phyloP scores from a whole-genome alignment of 116 monocot genomes.

The Trichopus zeylanicus region DNA sequence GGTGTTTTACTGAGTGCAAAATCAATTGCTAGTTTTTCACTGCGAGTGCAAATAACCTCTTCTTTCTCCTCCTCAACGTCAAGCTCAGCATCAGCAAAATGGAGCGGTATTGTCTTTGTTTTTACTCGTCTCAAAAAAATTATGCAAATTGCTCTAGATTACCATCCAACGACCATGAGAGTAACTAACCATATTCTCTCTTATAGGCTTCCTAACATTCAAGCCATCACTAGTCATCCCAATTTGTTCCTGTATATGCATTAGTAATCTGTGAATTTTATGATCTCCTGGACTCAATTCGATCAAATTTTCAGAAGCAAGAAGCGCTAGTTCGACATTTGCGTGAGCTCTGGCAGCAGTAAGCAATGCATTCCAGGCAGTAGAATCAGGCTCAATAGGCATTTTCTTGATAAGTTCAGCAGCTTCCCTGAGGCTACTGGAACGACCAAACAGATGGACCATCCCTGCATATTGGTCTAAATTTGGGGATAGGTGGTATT shows the following conservation, averaged over 20 bases:
- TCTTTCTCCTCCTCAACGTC: conserved; percentile 47
- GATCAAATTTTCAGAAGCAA: conserved; percentile 43
- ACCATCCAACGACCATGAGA: conserved; percentile 43
- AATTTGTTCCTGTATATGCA: conserved; percentile 19
- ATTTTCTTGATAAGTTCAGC: conserved; percentile 41
- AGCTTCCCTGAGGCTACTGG: conserved; percentile 49
- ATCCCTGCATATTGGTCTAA: conserved; percentile 46
- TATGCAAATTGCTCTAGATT: conserved; percentile 30
- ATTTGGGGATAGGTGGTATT: conserved; percentile 25
- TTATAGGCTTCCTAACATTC: conserved; percentile 12
- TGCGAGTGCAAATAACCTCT: conserved; percentile 34
- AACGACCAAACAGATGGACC: conserved; percentile 53
- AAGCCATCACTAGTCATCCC: conserved; percentile 4
- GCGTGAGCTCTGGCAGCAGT: conserved; percentile 38
- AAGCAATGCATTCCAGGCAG: conserved; percentile 48
- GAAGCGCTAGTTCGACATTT: conserved; percentile 28
- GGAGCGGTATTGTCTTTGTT: conserved; percentile 1
- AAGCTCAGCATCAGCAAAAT: conserved; percentile 5
- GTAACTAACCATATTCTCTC: conserved; percentile 6
- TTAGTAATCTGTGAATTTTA: conserved; percentile 16
- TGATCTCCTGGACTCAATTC: conserved; percentile 32
- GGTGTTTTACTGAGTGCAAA: conserved; percentile 33
- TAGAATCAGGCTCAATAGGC: conserved; percentile 35
- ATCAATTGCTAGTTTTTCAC: conserved; percentile 64
- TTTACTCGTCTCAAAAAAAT: conserved; percentile 28